These are phyloP conservation scores for Leucocoprinus leucothites DNA, from an alignment of 768 basidiomycete species.

Conservation along the genomic window DNA sequence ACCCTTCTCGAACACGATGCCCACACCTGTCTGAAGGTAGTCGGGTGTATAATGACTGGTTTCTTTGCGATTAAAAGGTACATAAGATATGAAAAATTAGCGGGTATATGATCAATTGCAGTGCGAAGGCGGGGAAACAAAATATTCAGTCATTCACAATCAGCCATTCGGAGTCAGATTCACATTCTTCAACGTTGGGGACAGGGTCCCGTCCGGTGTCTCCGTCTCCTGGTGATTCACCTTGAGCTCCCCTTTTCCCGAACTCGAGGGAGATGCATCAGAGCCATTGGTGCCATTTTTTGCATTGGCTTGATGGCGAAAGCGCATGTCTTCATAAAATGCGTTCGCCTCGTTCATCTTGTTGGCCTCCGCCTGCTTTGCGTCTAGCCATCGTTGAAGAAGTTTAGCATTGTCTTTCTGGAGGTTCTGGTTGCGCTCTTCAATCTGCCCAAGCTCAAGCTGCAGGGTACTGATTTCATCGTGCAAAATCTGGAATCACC, in stretches of 20 bases:
- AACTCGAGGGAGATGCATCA: conserved; percentile 32
- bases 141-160: conserved; percentile 49
- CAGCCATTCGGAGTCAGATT: conserved; percentile 92
- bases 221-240: conserved; percentile 40
- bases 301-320: conserved; percentile 59
- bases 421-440: conserved; percentile 82
- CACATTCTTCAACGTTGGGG: conserved; percentile 64
- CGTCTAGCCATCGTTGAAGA: conserved; percentile 94
- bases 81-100: conserved; percentile 21
- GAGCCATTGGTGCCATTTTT: conserved; percentile 44
- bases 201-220: conserved; percentile 73
- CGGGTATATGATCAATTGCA: conserved; percentile 29
- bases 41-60: neutral
- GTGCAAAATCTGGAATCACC: conserved; percentile 71
- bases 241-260: conserved; percentile 71
- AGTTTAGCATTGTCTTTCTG: conserved; percentile 93
- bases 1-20: conserved; percentile 15
- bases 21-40: neutral
- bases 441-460: conserved; percentile 87
- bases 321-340: conserved; percentile 86
- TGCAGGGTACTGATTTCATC: conserved; percentile 93
- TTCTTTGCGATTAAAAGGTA: conserved; percentile 14
- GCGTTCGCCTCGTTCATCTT: conserved; percentile 93
- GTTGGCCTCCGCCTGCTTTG: conserved; percentile 89
- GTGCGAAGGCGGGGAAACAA: neutral